Base-by-base conservation (phyloP, 768 basidiomycete species). In the Termitomyces sp. region DNA sequence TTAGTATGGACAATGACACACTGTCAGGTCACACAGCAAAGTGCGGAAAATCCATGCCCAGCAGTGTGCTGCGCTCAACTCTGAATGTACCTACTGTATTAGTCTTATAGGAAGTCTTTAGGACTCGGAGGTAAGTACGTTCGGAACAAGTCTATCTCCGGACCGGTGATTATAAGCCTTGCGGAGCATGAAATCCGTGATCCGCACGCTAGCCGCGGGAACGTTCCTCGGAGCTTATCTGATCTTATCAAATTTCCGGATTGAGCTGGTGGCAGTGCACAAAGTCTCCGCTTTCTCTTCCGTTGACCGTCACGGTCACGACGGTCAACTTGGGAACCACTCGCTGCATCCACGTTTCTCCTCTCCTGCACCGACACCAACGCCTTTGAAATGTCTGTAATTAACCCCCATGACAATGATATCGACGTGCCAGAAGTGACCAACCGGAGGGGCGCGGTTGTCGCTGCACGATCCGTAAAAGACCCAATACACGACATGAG, bases 401-500 rank as follows among this genome's bases (percentile, higher is more conserved):
- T 13, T 1, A 2, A 40, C n/a, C 12, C 12, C 7, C 4, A n/a
- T 9, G 16, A 58, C 7, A 22, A 32, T 6, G 39, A 58, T 16
- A 20, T 45, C 16, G 44, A 57, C 55, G 44, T 45, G 16, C 52
- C 22, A 18, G 59, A 32, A 51, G 49, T 48, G 24, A 33, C 15
- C 11, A 55, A 42, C 40, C 42, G 40, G 28, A 42, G n/a, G 8
- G 58, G 32, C 7, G 39, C 20, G 28, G 48, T 51, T 1, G 49
- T 50, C 36, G 58, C 16, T 39, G 57, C 38, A 40, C 57, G 57
- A 32, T 58, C 49, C 7, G 57, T 58, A 11, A 58, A 58, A 33
- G 58, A 59, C 42, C 58, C 58, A 1, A 52, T 59, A 42, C 58
- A 59, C 50, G 58, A 59, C 48, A 59, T 59, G 50, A 59, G 54